Evolutionary conservation across 1,284 basidiomycete genomes (phyloP), one percentile per base, ranked within the genome.

Genomic region (Porodaedalea pini): DNA sequence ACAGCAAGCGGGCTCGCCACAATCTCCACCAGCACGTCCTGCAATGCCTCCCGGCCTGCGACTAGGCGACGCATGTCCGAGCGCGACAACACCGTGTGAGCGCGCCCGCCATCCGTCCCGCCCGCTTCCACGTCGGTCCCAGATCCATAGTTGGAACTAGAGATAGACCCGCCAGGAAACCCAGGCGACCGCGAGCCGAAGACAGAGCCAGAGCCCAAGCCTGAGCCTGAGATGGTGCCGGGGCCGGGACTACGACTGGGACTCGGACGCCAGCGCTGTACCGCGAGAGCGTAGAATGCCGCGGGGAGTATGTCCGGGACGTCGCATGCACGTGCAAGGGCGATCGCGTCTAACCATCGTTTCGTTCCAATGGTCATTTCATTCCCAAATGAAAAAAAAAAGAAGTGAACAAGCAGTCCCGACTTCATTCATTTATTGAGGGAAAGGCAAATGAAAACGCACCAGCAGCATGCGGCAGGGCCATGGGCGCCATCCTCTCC

Each of bases 401-500:
- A 11, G 21, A 23, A 23, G 25, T 10, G 25, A 29, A 3, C 2
- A 15, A 13, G 45, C 13, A 31, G 25, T 4, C 27, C 25, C n/a
- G 15, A 47, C 1, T 29, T 10, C 19, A 41, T 17, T 34, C 7
- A 34, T 29, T 15, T 19, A 5, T n/a, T 15, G 40, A 17, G 37
- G 10, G 21, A 39, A 37, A 25, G 27, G 10, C n/a, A 21, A 10
- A 40, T 58, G 43, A 17, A 32, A 34, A 44, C 67, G 63, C 27
- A 71, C 89, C 69, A 48, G 71, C 68, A 29, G 72, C 68, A 34
- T 69, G 68, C 4, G 68, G 65, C 19, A 73, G 60, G 6, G 68
- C 63, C 10, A 62, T 61, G 0, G 62, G 63, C 10, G 63, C 64
- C 69, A 73, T 70, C 37, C 63, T 49, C 11, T 63, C 60, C 7